Base-by-base conservation (phyloP, 2,329 filamentous ascomycete genomes). In the Geosmithia flava region DNA sequence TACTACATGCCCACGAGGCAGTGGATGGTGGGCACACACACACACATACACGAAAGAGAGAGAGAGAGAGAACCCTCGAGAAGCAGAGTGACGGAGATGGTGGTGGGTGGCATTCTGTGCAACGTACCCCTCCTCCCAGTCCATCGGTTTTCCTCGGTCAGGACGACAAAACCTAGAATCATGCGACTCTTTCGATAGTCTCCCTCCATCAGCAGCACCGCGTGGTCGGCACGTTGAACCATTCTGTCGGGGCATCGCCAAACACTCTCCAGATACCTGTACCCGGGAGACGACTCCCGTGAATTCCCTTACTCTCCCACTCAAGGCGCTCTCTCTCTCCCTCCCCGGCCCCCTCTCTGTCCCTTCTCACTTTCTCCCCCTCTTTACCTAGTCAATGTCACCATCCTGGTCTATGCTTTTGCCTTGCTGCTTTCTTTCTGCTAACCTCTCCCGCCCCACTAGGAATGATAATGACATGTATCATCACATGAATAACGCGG, bases 381-480 rank as follows among this genome's bases (percentile, higher is more conserved):
- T 37, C 33, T 37, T 7, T 37, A 11, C 10, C 33, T 6, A 37
- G 11, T 11, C 33, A 16, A 37, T 30, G 47, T 46, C 51, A 51
- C 51, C 42, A 53, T 53, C 47, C 51, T 52, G 45, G 55, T 19
- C 27, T 20, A 29, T 29, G 42, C n/a, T 27, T 29, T 47, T 29
- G 42, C 42, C 13, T 29, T 47, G 5, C 42, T 47, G 42, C 41
- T 15, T 48, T 42, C 50, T 49, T 51, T 48, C 50, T 37, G 33
- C 33, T 37, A 37, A 37, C 33, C 33, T 37, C 33, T 37, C 33
- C 33, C 33, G 11, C 6, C 33, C 33, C 48, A 20, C 49, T 13
- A 90, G 87, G 87, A 82, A 80, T 62, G 89, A 95, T 66, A 95
- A 95, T 61, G 89, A 95, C 68, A 93, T 94, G 86, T 95, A 93